These are phyloP conservation scores for Scheffersomyces parashehatae DNA, from an alignment of 1,139 yeast genomes.

Conservation along the genomic window DNA sequence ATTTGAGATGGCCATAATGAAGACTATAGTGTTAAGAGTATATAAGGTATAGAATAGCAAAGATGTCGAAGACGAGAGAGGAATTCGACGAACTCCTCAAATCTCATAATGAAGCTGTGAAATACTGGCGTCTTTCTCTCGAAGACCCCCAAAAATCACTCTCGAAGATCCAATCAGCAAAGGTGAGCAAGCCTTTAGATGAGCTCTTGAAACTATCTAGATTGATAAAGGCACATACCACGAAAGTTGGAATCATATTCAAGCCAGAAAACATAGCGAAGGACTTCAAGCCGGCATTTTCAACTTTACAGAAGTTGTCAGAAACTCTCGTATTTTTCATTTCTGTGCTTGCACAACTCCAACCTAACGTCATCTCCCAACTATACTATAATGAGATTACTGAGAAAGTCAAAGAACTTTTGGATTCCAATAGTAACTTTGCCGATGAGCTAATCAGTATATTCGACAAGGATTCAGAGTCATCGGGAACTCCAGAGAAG, in stretches of 20 bases:
- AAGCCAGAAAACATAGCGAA: conserved; percentile 53
- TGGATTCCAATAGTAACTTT: conserved; percentile 23
- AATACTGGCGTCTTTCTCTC: conserved; percentile 28
- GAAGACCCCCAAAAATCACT: conserved; percentile 6
- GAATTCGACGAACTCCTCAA: conserved; percentile 29
- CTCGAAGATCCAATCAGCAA: conserved; percentile 29
- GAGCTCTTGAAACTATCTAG: conserved; percentile 61
- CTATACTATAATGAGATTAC: conserved; percentile 44
- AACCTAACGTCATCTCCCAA: conserved; percentile 34
- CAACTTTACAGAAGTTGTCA: conserved; percentile 52
- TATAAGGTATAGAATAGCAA: not conserved
- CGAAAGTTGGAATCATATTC: conserved; percentile 76
- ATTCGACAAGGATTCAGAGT: conserved; percentile 15
- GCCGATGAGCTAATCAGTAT: conserved; percentile 30
- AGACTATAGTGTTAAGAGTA: not conserved
- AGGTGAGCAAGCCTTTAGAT: conserved; percentile 45
- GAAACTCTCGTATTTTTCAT: conserved; percentile 46
- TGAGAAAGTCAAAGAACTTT: conserved; percentile 25
- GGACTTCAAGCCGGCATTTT: conserved; percentile 48
- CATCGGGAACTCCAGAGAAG: conserved; percentile 23
- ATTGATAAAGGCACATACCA: conserved; percentile 72
- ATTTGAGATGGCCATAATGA: not conserved
- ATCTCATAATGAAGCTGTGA: conserved; percentile 37
- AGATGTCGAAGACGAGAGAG: conserved; percentile 10
- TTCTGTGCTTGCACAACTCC: conserved; percentile 45